Conservation (phyloP, 257 asterid species). For the Anisodus acutangulus region DNA sequence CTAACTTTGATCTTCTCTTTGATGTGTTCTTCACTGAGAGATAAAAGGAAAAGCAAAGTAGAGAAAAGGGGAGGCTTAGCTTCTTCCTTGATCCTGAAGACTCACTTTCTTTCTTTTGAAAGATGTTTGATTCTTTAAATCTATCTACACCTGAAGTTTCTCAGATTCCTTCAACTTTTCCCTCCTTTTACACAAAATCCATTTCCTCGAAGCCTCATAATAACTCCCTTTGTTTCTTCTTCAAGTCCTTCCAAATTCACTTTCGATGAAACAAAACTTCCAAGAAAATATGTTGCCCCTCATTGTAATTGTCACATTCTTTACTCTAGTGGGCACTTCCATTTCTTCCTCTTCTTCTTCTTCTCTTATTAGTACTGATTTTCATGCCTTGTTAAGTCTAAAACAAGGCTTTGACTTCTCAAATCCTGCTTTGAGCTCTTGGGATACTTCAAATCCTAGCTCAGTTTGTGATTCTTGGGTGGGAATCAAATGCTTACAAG, state of each 20-base stretch:
- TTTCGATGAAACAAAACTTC: constrained; percentile 41
- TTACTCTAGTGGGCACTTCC: constrained; percentile 44
- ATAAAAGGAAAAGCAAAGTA: constrained; percentile 39
- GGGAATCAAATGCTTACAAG: constrained; percentile 68
- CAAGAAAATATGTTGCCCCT: constrained; percentile 53
- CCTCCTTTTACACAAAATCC: constrained; percentile 48
- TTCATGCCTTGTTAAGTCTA: constrained; percentile 60
- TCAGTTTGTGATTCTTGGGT: constrained; percentile 72
- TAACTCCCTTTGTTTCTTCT: constrained; percentile 50
- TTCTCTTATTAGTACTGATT: constrained; percentile 60
- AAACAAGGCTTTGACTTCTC: constrained; percentile 58
- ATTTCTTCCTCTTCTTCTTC: constrained; percentile 61
- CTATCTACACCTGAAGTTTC: constrained; percentile 45
- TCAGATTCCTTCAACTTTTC: constrained; percentile 65
- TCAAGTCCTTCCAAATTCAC: constrained; percentile 56
- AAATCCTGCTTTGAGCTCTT: constrained; percentile 43
- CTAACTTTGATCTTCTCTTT: constrained; percentile 27
- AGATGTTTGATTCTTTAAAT: constrained; percentile 70
- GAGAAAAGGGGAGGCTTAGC: constrained; percentile 63
- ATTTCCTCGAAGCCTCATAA: constrained; percentile 41
- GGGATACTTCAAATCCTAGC: constrained; percentile 64
- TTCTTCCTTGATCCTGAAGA: constrained; percentile 77
- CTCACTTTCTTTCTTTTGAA: constrained; percentile 46
- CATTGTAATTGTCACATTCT: constrained; percentile 46
- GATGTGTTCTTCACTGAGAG: constrained; percentile 49